Conservation (phyloP, 768 basidiomycete genomes). For the Suillus discolor region DNA sequence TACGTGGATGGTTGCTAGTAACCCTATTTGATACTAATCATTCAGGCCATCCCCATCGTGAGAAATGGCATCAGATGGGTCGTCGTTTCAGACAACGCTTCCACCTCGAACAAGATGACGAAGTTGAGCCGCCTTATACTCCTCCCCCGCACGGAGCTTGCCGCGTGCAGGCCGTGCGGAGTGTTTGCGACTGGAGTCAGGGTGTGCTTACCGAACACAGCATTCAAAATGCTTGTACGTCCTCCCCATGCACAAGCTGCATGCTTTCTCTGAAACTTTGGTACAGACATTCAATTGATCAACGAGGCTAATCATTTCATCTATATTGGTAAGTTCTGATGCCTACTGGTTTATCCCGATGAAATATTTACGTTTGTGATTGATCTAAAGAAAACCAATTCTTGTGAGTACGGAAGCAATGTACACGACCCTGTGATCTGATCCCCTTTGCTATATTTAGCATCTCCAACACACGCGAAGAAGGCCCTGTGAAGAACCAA, state of each 20-base stretch:
- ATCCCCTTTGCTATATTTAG: conserved; percentile 39
- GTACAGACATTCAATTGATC: conserved; percentile 75
- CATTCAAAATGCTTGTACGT: conserved; percentile 92
- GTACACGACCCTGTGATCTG: conserved; percentile 4
- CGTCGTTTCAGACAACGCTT: conserved; percentile 65
- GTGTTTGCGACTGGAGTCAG: conserved; percentile 92
- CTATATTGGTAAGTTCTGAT: conserved; percentile 75
- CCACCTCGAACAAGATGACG: conserved; percentile 47
- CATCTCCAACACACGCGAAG: conserved; percentile 70
- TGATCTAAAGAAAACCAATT: conserved; percentile 73
- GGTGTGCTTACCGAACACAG: conserved; percentile 88
- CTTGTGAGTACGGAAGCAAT: conserved; percentile 56
- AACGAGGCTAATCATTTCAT: conserved; percentile 84
- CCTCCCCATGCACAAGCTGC: conserved; percentile 3
- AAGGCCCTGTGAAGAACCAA: conserved; percentile 74
- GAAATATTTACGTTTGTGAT: conserved; percentile 12
- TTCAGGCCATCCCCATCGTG: conserved; percentile 68
- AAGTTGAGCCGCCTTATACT: conserved; percentile 43
- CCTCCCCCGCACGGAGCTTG: conserved; percentile 53
- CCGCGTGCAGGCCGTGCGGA: conserved; percentile 80
- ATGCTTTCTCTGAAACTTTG: conserved; percentile 6
- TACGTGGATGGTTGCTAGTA: conserved; percentile 28
- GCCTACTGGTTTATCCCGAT: background rate
- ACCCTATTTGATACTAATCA: background rate
- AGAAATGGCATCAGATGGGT: conserved; percentile 61